Percentiles rank a stretch among this genome's conserved stretches.
phyloP scores from a whole-genome alignment of 257 asterid species.

The Euphrasia confusa region DNA sequence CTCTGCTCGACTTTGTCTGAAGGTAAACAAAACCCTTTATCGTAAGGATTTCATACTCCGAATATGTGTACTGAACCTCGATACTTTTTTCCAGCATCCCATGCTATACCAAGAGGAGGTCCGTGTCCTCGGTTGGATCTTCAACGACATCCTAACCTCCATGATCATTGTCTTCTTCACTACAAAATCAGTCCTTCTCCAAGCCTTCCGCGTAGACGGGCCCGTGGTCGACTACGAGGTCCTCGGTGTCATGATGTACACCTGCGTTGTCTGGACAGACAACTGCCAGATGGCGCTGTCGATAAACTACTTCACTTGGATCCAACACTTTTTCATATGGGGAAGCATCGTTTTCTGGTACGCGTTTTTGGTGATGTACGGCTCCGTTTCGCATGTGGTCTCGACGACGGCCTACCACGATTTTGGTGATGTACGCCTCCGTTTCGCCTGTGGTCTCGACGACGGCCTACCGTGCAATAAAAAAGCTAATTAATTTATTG shows the following conservation, averaged over 20 bases:
- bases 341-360: conserved; percentile 87
- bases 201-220: conserved; percentile 72
- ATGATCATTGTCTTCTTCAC: conserved; percentile 77
- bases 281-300: conserved; percentile 93
- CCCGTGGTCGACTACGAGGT: conserved; percentile 58
- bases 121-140: conserved; percentile 85
- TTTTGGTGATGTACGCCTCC: conserved; percentile 28
- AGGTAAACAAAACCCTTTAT: conserved; percentile 39
- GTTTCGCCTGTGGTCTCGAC: too few species aligned
- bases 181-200: conserved; percentile 41
- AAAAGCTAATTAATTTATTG: too few species aligned
- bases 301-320: conserved; percentile 91
- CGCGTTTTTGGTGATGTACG: conserved; percentile 56
- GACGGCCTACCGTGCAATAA: too few species aligned
- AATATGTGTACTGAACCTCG: not conserved
- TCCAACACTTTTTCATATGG: conserved; percentile 92
- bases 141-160: conserved; percentile 64
- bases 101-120: conserved; percentile 71
- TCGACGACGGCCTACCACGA: conserved; percentile 65
- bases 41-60: not conserved
- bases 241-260: conserved; percentile 79
- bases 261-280: conserved; percentile 86
- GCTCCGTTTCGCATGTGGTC: conserved; percentile 45
- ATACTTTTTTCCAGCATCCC: conserved; percentile 41
- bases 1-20: conserved; percentile 70